A percentile compares a stretch with the other conserved stretches of the same genome.
Conservation (phyloP, 2,329 filamentous ascomycete genomes). For the Tolypocladium endophyticum region DNA sequence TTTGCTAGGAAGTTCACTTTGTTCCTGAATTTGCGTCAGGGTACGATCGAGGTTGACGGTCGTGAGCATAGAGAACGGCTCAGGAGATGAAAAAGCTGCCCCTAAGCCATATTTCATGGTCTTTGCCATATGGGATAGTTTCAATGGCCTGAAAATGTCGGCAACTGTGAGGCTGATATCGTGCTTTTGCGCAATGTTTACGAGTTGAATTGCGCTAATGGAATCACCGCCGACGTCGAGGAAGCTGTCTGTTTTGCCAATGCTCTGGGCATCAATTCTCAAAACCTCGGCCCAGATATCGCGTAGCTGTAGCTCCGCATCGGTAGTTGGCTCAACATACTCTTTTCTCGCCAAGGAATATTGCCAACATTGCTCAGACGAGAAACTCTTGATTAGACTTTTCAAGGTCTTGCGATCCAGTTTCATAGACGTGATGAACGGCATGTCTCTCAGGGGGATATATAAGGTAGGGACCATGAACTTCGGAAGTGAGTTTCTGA, state of each 20-base stretch:
- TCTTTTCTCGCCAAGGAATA: background rate
- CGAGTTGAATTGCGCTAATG: conserved; percentile 6
- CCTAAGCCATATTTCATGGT: background rate
- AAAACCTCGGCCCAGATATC: conserved; percentile 21
- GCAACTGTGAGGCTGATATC: conserved; percentile 9
- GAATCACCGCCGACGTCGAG: conserved; percentile 19
- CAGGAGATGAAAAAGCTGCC: background rate
- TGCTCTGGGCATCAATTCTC: conserved; percentile 10
- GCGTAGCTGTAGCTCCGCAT: background rate
- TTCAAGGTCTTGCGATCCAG: background rate
- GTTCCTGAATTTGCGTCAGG: background rate
- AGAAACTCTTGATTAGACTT: background rate
- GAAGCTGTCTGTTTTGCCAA: conserved; percentile 11
- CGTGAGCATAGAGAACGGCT: background rate
- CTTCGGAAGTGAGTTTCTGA: background rate
- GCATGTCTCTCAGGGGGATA: background rate
- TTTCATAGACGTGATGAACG: background rate
- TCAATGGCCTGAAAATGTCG: background rate
- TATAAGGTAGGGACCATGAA: conserved; percentile 1
- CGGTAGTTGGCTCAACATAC: background rate
- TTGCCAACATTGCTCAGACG: background rate
- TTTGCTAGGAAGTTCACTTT: background rate
- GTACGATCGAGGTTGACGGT: conserved; percentile 4
- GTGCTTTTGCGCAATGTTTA: background rate
- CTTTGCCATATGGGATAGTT: background rate